Evolutionary conservation across 1,139 yeast genomes (phyloP), one percentile per base, ranked within the genome.

Genomic region (Nakaseomyces bracarensis): DNA sequence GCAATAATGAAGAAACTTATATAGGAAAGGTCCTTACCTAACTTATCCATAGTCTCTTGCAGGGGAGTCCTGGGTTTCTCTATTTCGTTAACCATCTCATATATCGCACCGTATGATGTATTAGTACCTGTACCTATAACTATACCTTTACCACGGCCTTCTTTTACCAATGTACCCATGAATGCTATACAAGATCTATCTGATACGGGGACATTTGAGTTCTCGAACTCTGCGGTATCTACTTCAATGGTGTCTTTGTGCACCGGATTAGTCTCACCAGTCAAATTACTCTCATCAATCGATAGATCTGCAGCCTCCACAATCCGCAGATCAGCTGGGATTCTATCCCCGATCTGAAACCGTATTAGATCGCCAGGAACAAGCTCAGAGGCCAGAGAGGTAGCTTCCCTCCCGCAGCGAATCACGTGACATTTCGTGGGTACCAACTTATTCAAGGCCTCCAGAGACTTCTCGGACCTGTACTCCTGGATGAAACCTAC

Each of bases 401-500:
- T 76, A 37, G 81, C 77, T n/a, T 83, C 75, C 46, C 74, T 72
- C 10, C 85, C 85, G 52, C 77, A 81, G 62, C 97, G 74, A 7
- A 93, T 81, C 46, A 89, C 72, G 58, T 86, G 89, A 20, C 95
- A 91, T 58, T 83, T 84, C 19, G 94, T 95, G 1, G 97, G 97
- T 4, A 89, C 96, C 50, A 89, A 72, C 56, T 82, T 82, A 60
- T 82, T 86, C 49, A 89, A 72, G 0, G 96, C 96, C 57, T 85
- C 95, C 46, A 89, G 67, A 2, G 95, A 83, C 65, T 89, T 82
- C 60, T 89, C 97, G 0, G 95, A 82, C 53, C 96, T 72, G 59
- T 87, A 87, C 61, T 89, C 97, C 63, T 89, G 97, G 19, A 89
- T 87, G 64, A 89, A 89, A 0, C 97, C 97, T 22, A 89, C 97